A percentile compares a stretch with the other conserved stretches of the same genome.
Conservation (phyloP, 768 basidiomycete species). For the Asterophora lycoperdoides region DNA sequence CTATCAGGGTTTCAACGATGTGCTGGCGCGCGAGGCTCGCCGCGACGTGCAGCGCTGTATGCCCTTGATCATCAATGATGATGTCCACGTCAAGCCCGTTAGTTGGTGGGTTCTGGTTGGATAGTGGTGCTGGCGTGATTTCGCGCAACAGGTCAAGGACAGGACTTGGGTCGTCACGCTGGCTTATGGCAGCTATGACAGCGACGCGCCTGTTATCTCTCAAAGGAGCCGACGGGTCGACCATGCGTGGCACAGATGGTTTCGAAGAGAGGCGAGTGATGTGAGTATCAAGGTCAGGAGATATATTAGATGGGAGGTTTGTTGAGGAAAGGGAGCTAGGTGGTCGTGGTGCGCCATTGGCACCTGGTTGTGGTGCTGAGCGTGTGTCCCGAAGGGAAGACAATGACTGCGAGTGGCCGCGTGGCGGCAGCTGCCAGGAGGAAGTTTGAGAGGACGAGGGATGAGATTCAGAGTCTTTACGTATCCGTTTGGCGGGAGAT, state of each 20-base stretch:
- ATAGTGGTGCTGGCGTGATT: constrained; percentile 44
- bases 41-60: constrained; percentile 92
- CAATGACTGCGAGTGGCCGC: constrained; percentile 29
- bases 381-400: constrained; percentile 20
- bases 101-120: constrained; percentile 22
- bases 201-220: constrained; percentile 56
- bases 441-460: constrained; percentile 31
- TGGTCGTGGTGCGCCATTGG: constrained; percentile 46
- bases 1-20: constrained; percentile 66
- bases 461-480: constrained; percentile 45
- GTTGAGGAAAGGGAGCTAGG: constrained; percentile 36
- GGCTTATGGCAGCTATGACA: constrained; percentile 61
- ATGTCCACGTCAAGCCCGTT: constrained; percentile 62
- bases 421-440: constrained; percentile 30
- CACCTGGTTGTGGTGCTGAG: constrained; percentile 26
- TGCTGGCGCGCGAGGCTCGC: constrained; percentile 75
- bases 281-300: constrained; percentile 40
- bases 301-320: constrained; percentile 39
- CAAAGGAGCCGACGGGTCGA: constrained; percentile 50
- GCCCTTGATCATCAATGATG: constrained; percentile 92
- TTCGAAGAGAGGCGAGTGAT: constrained; percentile 66
- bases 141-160: constrained; percentile 66
- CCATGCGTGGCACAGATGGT: constrained; percentile 46
- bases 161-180: constrained; percentile 60
- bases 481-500: constrained; percentile 67